Evolutionary conservation across 2,329 filamentous ascomycete species (phyloP).

Genomic region (Lasiodiplodia gonubiensis): DNA sequence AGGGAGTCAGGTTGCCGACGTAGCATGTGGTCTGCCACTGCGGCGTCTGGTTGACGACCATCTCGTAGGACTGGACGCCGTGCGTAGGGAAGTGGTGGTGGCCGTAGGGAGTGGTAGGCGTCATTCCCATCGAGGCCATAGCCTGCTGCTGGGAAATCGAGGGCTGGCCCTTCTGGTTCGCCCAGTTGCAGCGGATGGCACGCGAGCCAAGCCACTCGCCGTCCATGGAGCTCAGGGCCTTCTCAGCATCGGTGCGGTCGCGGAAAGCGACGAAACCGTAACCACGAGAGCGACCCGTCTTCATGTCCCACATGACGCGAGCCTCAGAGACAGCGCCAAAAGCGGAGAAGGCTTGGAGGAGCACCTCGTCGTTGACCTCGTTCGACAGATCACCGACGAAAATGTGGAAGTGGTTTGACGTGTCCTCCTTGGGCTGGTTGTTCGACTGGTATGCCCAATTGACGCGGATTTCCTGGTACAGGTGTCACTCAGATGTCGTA

Average conservation of each 20-base stretch:
- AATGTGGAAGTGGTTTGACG: conserved; percentile 97
- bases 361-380: conserved; percentile 96
- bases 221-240: conserved; percentile 96
- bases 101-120: conserved; percentile 92
- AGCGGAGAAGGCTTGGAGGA: conserved; percentile 91
- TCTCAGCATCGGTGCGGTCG: conserved; percentile 90
- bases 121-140: conserved; percentile 98
- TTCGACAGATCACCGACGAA: conserved; percentile 98
- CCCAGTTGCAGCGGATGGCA: conserved; percentile 99
- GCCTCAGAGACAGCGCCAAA: conserved; percentile 97
- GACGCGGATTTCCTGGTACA: conserved; percentile 86
- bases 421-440: conserved; percentile 92
- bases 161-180: conserved; percentile 99
- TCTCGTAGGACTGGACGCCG: conserved; percentile 95
- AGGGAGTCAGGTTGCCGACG: conserved; percentile 95
- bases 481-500: conserved; percentile 33
- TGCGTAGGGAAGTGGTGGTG: conserved; percentile 98
- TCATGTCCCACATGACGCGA: conserved; percentile 99
- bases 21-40: conserved; percentile 99
- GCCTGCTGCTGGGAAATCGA: conserved; percentile 97
- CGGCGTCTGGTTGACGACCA: conserved; percentile 93
- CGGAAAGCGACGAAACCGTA: conserved; percentile 99
- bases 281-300: conserved; percentile 94
- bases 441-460: conserved; percentile 99
- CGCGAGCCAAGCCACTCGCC: conserved; percentile 98